Conservation (phyloP, 345 rosid species). For the Dipteronia dyeriana region DNA sequence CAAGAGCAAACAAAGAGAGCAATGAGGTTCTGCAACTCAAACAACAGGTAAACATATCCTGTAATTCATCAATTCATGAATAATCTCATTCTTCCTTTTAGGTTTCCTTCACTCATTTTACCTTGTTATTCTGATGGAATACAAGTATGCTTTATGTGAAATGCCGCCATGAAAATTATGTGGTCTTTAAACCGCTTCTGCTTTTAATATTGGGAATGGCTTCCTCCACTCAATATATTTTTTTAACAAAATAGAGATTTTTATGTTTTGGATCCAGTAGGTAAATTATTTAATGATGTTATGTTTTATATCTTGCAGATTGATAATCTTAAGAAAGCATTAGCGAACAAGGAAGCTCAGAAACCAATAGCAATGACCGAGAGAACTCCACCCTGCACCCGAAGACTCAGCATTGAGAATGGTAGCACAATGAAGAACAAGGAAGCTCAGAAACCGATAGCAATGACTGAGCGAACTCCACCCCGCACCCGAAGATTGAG, state of each 20-base stretch:
- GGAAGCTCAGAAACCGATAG: conserved; percentile 33
- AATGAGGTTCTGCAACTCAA: conserved; percentile 79
- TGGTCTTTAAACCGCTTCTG: background rate
- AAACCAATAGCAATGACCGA: conserved; percentile 34
- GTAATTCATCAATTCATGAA: background rate
- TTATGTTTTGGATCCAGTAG: too few species aligned
- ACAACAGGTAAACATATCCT: conserved; percentile 54
- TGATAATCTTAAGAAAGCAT: conserved; percentile 80
- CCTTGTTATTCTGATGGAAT: background rate
- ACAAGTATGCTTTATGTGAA: background rate
- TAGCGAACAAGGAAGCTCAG: conserved; percentile 51
- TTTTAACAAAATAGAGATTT: background rate
- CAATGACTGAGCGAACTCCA: conserved; percentile 64
- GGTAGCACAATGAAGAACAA: conserved; percentile 46
- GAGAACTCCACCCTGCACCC: conserved; percentile 65
- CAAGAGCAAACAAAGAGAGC: conserved; percentile 75
- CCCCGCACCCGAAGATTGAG: conserved; percentile 66
- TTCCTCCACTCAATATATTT: background rate
- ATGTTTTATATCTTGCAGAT: conserved; percentile 46
- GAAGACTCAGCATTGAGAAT: conserved; percentile 69
- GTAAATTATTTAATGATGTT: background rate
- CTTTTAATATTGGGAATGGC: too few species aligned
- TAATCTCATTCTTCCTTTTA: background rate
- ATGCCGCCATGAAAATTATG: background rate
- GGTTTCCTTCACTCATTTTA: background rate